Conservation (phyloP, 1,284 basidiomycete species). For the Tilletiaria anomala region DNA sequence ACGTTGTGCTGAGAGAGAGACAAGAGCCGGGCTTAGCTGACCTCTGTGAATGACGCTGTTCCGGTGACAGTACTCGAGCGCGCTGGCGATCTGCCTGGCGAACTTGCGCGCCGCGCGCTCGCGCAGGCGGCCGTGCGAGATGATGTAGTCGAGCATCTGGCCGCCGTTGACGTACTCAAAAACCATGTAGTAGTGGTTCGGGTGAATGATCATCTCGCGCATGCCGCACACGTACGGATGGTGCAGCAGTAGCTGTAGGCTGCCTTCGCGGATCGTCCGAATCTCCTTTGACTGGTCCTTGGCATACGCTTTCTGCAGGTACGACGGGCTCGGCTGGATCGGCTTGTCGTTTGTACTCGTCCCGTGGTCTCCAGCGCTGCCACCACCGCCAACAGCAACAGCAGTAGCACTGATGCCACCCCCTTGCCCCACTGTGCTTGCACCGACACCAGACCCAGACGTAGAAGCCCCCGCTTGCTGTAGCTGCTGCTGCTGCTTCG, state of each 20-base stretch:
- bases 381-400: too few relatives aligned
- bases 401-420: too few relatives aligned
- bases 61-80: slow-evolving; percentile 88
- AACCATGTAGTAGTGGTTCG: slow-evolving; percentile 89
- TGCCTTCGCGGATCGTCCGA: slow-evolving; percentile 85
- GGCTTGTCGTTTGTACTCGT: too few relatives aligned
- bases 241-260: slow-evolving; percentile 78
- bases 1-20: neutral
- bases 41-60: slow-evolving; percentile 90
- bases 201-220: slow-evolving; percentile 63
- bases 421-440: too few relatives aligned
- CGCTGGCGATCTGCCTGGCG: slow-evolving; percentile 86
- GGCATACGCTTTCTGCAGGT: slow-evolving; percentile 31
- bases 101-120: slow-evolving; percentile 94
- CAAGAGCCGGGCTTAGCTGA: slow-evolving; percentile 8
- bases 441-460: slow-evolving; percentile 35
- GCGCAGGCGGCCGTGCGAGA: slow-evolving; percentile 85
- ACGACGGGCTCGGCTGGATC: too few relatives aligned
- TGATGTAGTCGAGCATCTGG: slow-evolving; percentile 99
- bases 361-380: too few relatives aligned
- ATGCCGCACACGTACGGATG: slow-evolving; percentile 98
- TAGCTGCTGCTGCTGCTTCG: too few relatives aligned
- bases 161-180: slow-evolving; percentile 97
- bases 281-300: slow-evolving; percentile 95
- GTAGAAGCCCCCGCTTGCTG: neutral